Evolutionary conservation across 352 stramenopile genomes (phyloP).

Genomic region (Phytophthora fragariaefolia): DNA sequence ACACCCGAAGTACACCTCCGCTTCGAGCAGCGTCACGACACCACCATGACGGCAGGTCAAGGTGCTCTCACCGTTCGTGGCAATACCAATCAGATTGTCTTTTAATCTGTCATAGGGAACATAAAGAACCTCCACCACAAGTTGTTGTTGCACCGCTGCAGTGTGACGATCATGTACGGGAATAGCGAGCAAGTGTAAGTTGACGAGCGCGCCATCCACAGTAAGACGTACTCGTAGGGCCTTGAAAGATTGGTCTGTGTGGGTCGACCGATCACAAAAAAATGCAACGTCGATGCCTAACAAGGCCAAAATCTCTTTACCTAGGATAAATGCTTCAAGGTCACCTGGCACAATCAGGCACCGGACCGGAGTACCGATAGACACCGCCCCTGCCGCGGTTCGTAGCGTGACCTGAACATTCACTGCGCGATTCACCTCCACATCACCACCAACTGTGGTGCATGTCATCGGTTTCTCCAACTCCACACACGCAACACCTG

Average conservation of each 20-base stretch:
- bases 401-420: not conserved
- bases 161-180: not conserved
- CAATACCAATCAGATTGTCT: not conserved
- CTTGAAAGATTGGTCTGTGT: constrained; percentile 3
- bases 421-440: constrained; percentile 7
- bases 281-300: constrained; percentile 2
- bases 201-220: not conserved
- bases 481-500: not conserved
- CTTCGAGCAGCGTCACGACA: too few species aligned
- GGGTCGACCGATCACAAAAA: not conserved
- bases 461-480: constrained; percentile 12
- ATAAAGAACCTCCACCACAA: not conserved
- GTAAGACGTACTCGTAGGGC: not conserved
- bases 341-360: constrained; percentile 3
- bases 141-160: not conserved
- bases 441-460: constrained; percentile 8
- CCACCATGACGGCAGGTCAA: not conserved
- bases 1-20: not conserved
- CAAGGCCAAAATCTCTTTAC: constrained; percentile 9
- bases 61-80: not conserved
- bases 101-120: not conserved
- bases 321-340: constrained; percentile 4
- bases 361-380: constrained; percentile 4
- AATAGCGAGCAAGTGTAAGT: not conserved
- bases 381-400: not conserved